A percentile compares a stretch with the other conserved stretches of the same genome.
Evolutionary conservation across 176 grass and related monocot species (phyloP).

Genomic region (Leersia perrieri): DNA sequence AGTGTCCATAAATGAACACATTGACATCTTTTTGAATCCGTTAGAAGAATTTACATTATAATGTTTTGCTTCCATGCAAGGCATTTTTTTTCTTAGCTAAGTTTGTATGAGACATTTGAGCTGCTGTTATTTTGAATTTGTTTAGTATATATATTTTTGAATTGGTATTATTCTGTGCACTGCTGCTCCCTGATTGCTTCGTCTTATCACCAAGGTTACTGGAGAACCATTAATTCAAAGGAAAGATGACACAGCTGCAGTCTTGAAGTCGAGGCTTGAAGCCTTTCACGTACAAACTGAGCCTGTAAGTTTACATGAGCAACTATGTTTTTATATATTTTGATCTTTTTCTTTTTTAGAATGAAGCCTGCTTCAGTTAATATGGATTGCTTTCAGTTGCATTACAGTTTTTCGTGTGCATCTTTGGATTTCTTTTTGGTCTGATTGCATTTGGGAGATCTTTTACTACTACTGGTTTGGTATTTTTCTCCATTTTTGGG

Average conservation of each 20-base stretch:
- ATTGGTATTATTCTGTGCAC: background rate
- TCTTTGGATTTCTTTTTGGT: background rate
- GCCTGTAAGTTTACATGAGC: slow-evolving; percentile 60
- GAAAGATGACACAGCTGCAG: slow-evolving; percentile 92
- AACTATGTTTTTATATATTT: background rate
- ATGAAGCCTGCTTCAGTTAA: background rate
- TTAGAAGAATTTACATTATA: slow-evolving; percentile 13
- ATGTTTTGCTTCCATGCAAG: background rate
- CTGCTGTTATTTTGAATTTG: background rate
- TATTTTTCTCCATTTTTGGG: background rate
- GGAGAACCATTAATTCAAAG: slow-evolving; percentile 95
- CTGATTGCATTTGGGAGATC: background rate
- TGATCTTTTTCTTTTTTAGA: background rate
- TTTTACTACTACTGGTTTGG: background rate
- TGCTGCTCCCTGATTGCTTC: background rate
- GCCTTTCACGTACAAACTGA: slow-evolving; percentile 92
- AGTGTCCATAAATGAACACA: background rate
- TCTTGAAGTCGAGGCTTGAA: slow-evolving; percentile 97
- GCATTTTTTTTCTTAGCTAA: background rate
- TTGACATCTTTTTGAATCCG: background rate
- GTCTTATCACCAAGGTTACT: slow-evolving; percentile 58
- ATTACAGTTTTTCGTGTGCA: background rate
- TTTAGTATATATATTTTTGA: background rate
- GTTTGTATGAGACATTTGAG: background rate
- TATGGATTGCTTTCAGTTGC: background rate